These are phyloP conservation scores for Urochloa ruziziensis DNA, from an alignment of 176 grass and related monocot genomes.

Conservation along the genomic window DNA sequence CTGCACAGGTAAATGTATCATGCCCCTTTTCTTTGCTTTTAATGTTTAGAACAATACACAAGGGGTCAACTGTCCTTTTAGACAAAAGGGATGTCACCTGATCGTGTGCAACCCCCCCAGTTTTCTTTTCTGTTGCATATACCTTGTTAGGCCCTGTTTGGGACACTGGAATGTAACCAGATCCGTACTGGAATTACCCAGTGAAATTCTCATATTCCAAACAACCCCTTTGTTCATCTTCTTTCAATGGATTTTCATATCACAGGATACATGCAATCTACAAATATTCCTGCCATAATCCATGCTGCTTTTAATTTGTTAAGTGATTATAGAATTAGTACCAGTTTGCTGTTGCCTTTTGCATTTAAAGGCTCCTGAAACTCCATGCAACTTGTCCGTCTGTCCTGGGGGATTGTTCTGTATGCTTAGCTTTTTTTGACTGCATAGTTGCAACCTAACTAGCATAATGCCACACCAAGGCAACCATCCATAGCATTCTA, in stretches of 20 bases:
- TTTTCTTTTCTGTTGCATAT: background rate
- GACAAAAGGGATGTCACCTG: background rate
- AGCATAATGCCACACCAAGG: background rate
- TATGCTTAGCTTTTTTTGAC: background rate
- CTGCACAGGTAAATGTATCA: slow-evolving; percentile 51
- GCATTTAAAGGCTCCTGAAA: slow-evolving; percentile 2
- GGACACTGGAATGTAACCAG: background rate
- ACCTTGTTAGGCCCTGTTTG: background rate
- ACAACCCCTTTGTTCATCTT: background rate
- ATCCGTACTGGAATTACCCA: background rate
- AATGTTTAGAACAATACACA: background rate
- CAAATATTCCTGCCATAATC: background rate
- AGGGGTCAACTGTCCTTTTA: background rate
- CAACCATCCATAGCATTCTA: background rate
- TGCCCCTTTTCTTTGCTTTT: background rate
- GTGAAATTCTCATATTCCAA: background rate
- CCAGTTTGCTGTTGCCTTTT: background rate
- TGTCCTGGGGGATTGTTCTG: background rate
- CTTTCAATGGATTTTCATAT: background rate
- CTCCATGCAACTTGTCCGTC: slow-evolving; percentile 12
- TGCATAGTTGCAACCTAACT: background rate
- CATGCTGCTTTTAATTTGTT: background rate
- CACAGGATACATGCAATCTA: background rate
- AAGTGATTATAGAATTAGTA: slow-evolving; percentile 18
- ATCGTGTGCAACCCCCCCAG: background rate